A percentile compares a stretch with the other conserved stretches of the same genome.
Conservation (phyloP, 306 rosid genomes). For the Glycine latifolia region DNA sequence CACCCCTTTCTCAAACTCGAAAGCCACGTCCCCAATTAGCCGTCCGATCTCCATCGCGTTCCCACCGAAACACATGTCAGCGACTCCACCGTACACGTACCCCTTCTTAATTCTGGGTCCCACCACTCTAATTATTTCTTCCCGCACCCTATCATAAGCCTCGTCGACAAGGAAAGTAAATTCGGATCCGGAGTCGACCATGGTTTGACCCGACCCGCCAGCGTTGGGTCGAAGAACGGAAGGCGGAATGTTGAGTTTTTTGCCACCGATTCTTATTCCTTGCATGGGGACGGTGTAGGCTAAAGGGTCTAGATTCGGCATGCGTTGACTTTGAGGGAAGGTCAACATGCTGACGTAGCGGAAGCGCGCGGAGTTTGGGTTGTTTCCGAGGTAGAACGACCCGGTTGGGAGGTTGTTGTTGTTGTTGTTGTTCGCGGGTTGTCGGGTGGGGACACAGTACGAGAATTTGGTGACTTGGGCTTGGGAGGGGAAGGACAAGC, state of each 20-base stretch:
- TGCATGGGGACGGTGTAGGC: conserved; percentile 74
- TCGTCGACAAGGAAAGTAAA: conserved; percentile 73
- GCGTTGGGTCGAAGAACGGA: conserved; percentile 64
- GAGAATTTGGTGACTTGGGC: conserved; percentile 77
- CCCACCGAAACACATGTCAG: conserved; percentile 81
- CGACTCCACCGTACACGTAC: conserved; percentile 62
- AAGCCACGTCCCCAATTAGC: conserved; percentile 67
- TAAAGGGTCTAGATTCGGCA: conserved; percentile 83
- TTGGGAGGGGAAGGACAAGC: conserved; percentile 77
- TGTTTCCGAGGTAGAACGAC: conserved; percentile 71
- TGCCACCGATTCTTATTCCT: conserved; percentile 67
- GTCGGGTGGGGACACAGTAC: conserved; percentile 70
- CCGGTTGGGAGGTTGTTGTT: conserved; percentile 51
- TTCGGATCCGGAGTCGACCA: conserved; percentile 88
- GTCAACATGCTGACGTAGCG: conserved; percentile 63
- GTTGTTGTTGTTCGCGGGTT: conserved; percentile 36
- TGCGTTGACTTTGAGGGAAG: conserved; percentile 61
- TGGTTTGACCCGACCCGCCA: conserved; percentile 89
- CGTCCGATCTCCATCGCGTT: conserved; percentile 58
- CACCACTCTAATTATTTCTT: conserved; percentile 61
- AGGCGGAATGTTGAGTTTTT: conserved; percentile 51
- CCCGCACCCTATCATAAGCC: conserved; percentile 69
- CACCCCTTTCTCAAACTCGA: conserved; percentile 78
- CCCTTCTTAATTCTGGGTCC: conserved; percentile 70
- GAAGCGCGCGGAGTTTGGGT: conserved; percentile 65